Conservation (phyloP, 164 flowering plant genomes). For the Vitis cinerea region DNA sequence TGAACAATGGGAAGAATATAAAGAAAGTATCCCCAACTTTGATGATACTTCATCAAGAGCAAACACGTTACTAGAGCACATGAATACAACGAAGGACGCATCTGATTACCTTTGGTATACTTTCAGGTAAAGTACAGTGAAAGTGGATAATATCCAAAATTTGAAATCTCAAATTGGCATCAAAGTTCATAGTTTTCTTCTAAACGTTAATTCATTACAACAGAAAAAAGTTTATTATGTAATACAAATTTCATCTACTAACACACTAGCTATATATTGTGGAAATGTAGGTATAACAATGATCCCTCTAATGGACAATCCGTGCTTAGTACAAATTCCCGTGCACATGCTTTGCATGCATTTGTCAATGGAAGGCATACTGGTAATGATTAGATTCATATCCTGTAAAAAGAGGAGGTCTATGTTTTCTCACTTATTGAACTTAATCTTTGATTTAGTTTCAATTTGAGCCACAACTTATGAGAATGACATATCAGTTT, state of each 20-base stretch:
- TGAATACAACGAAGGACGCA: slow-evolving; percentile 51
- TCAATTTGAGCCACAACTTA: no score
- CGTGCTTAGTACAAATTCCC: slow-evolving; percentile 40
- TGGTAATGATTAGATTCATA: no score
- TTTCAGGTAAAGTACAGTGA: slow-evolving; percentile 45
- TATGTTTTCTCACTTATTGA: no score
- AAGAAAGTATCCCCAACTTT: slow-evolving; percentile 36
- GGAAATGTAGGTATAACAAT: slow-evolving; percentile 40
- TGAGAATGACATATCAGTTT: neutral
- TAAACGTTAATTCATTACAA: neutral
- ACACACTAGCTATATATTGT: no score
- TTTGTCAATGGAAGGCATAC: slow-evolving; percentile 50
- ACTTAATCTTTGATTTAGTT: no score
- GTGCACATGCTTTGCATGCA: slow-evolving; percentile 65
- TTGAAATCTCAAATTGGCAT: no score
- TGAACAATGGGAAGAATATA: slow-evolving; percentile 40
- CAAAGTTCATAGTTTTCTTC: neutral
- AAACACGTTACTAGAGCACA: slow-evolving; percentile 47
- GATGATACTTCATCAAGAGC: slow-evolving; percentile 36
- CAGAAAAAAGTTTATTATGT: no score
- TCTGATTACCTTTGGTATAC: slow-evolving; percentile 87
- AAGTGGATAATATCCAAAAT: no score
- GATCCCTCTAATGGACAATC: slow-evolving; percentile 23
- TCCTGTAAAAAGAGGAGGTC: no score
- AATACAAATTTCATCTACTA: no score